phyloP scores from a whole-genome alignment of 2,329 filamentous ascomycete species.

The Alternaria hordeiaustralica region DNA sequence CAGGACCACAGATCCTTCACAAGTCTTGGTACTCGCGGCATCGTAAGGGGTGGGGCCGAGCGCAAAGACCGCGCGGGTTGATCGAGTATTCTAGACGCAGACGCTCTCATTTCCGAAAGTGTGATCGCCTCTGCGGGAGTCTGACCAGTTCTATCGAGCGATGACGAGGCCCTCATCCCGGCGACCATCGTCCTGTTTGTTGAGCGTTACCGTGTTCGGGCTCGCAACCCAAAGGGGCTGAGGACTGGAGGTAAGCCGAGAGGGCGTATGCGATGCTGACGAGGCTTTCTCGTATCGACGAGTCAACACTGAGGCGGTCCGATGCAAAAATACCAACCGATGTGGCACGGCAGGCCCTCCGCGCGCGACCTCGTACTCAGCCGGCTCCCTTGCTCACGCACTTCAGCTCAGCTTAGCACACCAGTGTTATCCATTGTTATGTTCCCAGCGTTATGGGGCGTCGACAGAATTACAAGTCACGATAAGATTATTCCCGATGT shows the following conservation, averaged over 20 bases:
- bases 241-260: not conserved
- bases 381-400: not conserved
- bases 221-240: not conserved
- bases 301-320: conserved; percentile 5
- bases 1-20: conserved; percentile 5
- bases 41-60: conserved; percentile 9
- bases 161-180: conserved; percentile 1
- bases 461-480: not conserved
- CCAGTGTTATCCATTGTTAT: not conserved
- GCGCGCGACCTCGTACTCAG: not conserved
- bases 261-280: conserved; percentile 5
- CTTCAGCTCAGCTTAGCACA: not conserved
- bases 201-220: conserved; percentile 3
- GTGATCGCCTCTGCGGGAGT: conserved; percentile 1
- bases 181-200: not conserved
- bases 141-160: conserved; percentile 1
- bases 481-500: not conserved
- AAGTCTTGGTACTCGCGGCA: conserved; percentile 3
- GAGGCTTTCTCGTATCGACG: conserved; percentile 4
- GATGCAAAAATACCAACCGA: not conserved
- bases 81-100: conserved; percentile 12
- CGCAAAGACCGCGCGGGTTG: conserved; percentile 7
- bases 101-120: conserved; percentile 9
- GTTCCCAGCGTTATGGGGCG: not conserved
- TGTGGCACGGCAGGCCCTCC: not conserved